phyloP scores from a whole-genome alignment of 2,329 filamentous ascomycete genomes.

The Bipolaris bicolor region DNA sequence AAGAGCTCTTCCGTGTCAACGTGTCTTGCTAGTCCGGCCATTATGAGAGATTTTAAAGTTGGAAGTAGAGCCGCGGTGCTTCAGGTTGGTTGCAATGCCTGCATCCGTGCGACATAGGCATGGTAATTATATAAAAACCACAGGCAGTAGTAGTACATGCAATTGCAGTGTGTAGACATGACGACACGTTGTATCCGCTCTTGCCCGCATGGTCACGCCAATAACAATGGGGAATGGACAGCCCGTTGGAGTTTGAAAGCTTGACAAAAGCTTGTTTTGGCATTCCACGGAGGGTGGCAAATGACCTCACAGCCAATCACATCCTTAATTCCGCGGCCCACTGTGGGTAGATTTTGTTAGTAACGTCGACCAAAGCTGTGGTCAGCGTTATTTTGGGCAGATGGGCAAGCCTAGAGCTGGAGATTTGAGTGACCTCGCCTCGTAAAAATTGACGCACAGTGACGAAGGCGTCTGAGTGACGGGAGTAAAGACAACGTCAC shows the following conservation, averaged over 20 bases:
- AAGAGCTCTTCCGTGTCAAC: constrained; percentile 62
- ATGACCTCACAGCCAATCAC: constrained; percentile 1
- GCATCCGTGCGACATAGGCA: not conserved
- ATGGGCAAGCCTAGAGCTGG: not conserved
- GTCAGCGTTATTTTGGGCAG: not conserved
- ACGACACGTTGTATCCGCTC: constrained; percentile 18
- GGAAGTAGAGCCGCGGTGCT: not conserved
- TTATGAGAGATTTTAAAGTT: constrained; percentile 28
- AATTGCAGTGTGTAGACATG: constrained; percentile 12
- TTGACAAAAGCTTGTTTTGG: constrained; percentile 36
- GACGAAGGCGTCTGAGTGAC: not conserved
- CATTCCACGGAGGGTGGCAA: not conserved
- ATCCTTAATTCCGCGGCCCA: not conserved
- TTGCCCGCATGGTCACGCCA: not conserved
- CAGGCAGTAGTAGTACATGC: constrained; percentile 3
- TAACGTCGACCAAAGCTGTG: not conserved
- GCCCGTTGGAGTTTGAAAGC: not conserved
- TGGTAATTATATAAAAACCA: not conserved
- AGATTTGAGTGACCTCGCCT: constrained; percentile 1
- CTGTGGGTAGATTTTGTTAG: not conserved
- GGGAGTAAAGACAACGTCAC: not conserved
- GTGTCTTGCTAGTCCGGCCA: constrained; percentile 59
- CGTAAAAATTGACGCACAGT: constrained; percentile 5
- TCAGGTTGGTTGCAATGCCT: not conserved
- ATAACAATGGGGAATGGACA: not conserved